Evolutionary conservation across 2,329 filamentous ascomycete species (phyloP).

Genomic region (Claviceps digitariae): DNA sequence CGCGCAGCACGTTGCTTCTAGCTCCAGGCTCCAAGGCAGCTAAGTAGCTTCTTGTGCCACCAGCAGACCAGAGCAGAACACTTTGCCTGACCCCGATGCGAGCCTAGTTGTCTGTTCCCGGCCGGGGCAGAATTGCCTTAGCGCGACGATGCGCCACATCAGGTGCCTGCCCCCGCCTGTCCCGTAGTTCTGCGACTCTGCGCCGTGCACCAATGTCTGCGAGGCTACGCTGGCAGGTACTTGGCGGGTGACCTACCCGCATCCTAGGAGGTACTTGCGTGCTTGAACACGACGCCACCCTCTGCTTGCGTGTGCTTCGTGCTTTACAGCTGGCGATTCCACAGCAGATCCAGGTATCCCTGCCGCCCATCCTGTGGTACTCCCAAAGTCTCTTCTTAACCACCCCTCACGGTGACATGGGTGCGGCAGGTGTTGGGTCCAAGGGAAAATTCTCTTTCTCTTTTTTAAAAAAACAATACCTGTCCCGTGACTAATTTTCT

Average conservation of each 20-base stretch:
- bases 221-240: not conserved
- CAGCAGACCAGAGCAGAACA: no score
- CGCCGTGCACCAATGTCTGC: not conserved
- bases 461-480: conserved; percentile 22
- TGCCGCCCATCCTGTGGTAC: not conserved
- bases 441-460: conserved; percentile 19
- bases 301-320: not conserved
- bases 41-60: not conserved
- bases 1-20: not conserved
- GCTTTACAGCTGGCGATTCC: no score
- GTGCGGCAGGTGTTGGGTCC: conserved; percentile 6
- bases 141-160: conserved; percentile 10
- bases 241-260: not conserved
- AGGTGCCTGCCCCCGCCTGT: not conserved
- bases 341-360: not conserved
- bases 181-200: not conserved
- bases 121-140: not conserved
- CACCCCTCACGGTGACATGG: not conserved
- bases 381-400: not conserved
- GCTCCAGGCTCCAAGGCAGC: not conserved
- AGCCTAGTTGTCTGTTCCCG: conserved; percentile 4
- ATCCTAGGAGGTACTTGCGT: no score
- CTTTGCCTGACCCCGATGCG: not conserved
- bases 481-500: conserved; percentile 24
- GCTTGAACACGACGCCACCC: no score